A percentile compares a stretch with the other conserved stretches of the same genome.
phyloP scores from a whole-genome alignment of 208 protist species.

The Plasmodiophora brassicae region DNA sequence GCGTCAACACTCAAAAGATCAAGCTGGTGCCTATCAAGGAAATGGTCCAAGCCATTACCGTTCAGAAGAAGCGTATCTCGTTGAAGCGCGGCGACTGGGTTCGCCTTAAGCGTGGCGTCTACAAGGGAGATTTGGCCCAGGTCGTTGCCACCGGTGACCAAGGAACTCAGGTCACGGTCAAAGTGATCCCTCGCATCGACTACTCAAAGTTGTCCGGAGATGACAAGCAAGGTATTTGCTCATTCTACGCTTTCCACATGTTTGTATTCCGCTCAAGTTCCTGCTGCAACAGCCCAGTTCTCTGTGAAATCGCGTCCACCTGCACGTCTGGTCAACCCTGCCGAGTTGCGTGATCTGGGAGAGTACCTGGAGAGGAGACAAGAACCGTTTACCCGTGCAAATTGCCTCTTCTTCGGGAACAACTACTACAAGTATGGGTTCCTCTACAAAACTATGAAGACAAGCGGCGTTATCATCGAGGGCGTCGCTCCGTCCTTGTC shows the following conservation, averaged over 20 bases:
- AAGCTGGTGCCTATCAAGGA: conserved; percentile 39
- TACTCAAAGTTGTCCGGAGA: not conserved
- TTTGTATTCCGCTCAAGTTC: not conserved
- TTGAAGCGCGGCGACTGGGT: conserved; percentile 42
- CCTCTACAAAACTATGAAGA: conserved; percentile 25
- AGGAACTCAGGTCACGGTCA: not conserved
- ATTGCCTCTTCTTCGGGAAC: not conserved
- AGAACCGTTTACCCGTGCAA: not conserved
- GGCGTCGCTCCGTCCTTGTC: not conserved
- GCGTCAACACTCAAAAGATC: not conserved
- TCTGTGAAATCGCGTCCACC: not conserved
- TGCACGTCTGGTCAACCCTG: not conserved
- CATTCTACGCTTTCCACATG: not conserved
- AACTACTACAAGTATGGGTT: conserved; percentile 26
- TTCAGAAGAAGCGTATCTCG: not conserved
- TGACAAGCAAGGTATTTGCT: conserved; percentile 25
- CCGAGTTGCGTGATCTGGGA: not conserved
- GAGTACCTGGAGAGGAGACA: conserved; percentile 1
- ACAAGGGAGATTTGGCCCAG: conserved; percentile 40
- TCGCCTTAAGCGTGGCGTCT: conserved; percentile 36
- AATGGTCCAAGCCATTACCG: conserved; percentile 11
- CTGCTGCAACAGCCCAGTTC: not conserved
- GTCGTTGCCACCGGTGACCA: conserved; percentile 25
- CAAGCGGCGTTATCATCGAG: not conserved
- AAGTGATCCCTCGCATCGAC: conserved; percentile 26